A percentile compares a stretch with the other conserved stretches of the same genome.
phyloP scores from a whole-genome alignment of 2,329 filamentous ascomycete species.

The Calonectria fujianensis region DNA sequence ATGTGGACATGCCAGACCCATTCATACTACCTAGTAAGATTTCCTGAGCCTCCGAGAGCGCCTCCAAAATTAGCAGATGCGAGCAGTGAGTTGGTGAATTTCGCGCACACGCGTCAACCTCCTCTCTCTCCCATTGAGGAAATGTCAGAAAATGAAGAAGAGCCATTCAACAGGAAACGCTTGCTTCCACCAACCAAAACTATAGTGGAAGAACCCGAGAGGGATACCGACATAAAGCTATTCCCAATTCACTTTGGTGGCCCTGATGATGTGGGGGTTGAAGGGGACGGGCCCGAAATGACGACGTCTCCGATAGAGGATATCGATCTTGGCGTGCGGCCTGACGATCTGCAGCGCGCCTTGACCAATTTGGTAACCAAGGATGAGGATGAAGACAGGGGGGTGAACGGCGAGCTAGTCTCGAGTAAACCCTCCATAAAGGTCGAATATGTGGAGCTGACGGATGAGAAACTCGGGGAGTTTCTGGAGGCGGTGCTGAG shows the following conservation, averaged over 20 bases:
- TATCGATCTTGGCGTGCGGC: background rate
- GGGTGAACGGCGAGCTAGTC: background rate
- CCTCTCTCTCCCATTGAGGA: slow-evolving; percentile 38
- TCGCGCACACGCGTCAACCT: background rate
- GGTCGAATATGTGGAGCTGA: slow-evolving; percentile 34
- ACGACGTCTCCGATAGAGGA: background rate
- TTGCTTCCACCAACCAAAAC: background rate
- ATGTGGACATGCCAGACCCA: slow-evolving; percentile 42
- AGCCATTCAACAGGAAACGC: background rate
- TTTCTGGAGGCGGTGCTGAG: slow-evolving; percentile 38
- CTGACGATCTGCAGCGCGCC: background rate
- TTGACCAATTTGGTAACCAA: background rate
- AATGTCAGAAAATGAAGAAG: slow-evolving; percentile 9
- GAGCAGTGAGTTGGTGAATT: background rate
- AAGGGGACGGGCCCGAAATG: background rate
- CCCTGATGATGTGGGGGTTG: background rate
- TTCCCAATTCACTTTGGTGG: background rate
- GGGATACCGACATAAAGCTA: background rate
- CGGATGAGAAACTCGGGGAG: slow-evolving; percentile 37
- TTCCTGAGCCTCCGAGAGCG: slow-evolving; percentile 18
- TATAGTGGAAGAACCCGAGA: background rate
- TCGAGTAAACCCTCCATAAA: background rate
- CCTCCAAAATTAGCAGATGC: background rate
- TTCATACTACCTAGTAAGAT: slow-evolving; percentile 22
- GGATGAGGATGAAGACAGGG: background rate